A percentile compares a stretch with the other conserved stretches of the same genome.
Evolutionary conservation across 1,284 basidiomycete species (phyloP).

Genomic region (Tilletiaria anomala): DNA sequence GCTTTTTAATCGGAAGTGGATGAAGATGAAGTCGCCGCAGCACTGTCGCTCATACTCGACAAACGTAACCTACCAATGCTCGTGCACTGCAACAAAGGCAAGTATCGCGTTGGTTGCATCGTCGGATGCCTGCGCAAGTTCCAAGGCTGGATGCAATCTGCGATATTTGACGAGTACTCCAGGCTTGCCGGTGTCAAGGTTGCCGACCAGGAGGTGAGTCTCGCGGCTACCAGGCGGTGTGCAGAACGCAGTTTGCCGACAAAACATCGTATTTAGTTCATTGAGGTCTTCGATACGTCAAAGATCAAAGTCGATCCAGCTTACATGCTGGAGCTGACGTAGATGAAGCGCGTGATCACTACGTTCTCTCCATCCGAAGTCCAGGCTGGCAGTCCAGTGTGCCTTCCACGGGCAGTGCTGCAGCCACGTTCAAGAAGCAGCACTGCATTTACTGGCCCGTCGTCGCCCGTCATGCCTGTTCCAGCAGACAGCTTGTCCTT

Average conservation of each 20-base stretch:
- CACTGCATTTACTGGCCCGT: too few relatives aligned
- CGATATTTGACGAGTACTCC: slow-evolving; percentile 36
- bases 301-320: slow-evolving; percentile 6
- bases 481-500: too few relatives aligned
- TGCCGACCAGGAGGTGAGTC: slow-evolving; percentile 27
- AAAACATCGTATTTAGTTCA: slow-evolving; percentile 10
- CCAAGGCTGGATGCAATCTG: slow-evolving; percentile 36
- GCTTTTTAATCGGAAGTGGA: too few relatives aligned
- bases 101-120: slow-evolving; percentile 33
- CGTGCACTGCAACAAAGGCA: slow-evolving; percentile 39
- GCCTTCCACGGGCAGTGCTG: too few relatives aligned
- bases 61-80: slow-evolving; percentile 25
- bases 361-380: too few relatives aligned
- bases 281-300: slow-evolving; percentile 25
- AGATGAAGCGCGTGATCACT: too few relatives aligned
- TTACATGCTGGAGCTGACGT: slow-evolving; percentile 5
- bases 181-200: slow-evolving; percentile 31
- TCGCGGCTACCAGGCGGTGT: too few relatives aligned
- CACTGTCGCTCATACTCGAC: slow-evolving; percentile 36
- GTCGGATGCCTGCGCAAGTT: slow-evolving; percentile 28
- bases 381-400: too few relatives aligned
- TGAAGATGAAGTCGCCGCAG: slow-evolving; percentile 46
- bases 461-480: too few relatives aligned
- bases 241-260: background rate
- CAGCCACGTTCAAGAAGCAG: too few relatives aligned